Evolutionary conservation across 2,329 filamentous ascomycete genomes (phyloP).

Genomic region (Penicillium sp.): DNA sequence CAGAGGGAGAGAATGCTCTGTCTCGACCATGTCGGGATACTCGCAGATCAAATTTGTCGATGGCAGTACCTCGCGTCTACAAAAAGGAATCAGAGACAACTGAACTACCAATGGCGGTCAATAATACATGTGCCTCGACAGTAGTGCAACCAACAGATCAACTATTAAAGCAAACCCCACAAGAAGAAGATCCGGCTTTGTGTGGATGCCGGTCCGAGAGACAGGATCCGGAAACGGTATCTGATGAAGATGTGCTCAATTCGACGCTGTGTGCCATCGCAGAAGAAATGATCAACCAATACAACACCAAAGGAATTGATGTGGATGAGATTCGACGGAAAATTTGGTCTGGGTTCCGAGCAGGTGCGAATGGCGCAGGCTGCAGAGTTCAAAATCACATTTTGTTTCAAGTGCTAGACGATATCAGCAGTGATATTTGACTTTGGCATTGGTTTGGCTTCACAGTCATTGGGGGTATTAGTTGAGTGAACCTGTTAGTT

Average conservation of each 20-base stretch:
- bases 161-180: background rate
- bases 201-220: conserved; percentile 29
- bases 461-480: background rate
- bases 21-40: background rate
- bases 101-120: background rate
- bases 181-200: conserved; percentile 11
- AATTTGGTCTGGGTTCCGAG: conserved; percentile 38
- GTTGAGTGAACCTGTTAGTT: background rate
- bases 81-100: background rate
- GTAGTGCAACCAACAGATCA: background rate
- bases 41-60: background rate
- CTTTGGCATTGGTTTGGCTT: background rate
- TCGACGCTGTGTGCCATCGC: conserved; percentile 42
- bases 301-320: conserved; percentile 38
- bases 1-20: background rate
- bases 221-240: conserved; percentile 12
- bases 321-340: conserved; percentile 37
- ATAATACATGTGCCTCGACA: background rate
- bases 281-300: conserved; percentile 40
- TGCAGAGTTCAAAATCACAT: conserved; percentile 45
- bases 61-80: background rate
- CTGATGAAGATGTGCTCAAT: conserved; percentile 30
- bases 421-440: conserved; percentile 36
- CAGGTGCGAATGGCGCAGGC: conserved; percentile 30
- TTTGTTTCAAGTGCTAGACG: conserved; percentile 43